These are phyloP conservation scores for Moricandia arvensis DNA, from an alignment of 345 rosid genomes.

Conservation along the genomic window DNA sequence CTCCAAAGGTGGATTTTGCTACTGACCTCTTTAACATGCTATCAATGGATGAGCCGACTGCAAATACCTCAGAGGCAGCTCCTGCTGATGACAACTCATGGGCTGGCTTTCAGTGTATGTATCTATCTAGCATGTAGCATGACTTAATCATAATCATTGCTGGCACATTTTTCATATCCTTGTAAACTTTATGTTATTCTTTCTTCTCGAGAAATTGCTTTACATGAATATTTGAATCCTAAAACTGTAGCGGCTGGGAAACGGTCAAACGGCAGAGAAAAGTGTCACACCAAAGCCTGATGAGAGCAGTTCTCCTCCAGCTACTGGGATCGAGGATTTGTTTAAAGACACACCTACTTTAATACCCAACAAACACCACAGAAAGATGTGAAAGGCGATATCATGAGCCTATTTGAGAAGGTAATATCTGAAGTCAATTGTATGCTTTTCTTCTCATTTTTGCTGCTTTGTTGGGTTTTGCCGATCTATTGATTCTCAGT, in stretches of 20 bases:
- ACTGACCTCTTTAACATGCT: too few relatives aligned
- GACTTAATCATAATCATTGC: neutral
- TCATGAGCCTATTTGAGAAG: constrained; percentile 99
- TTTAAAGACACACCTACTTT: too few relatives aligned
- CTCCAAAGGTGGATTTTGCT: too few relatives aligned
- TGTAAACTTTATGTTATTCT: neutral
- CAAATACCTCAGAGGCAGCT: too few relatives aligned
- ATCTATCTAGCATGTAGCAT: constrained; percentile 17
- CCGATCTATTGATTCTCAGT: neutral
- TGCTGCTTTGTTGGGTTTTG: neutral
- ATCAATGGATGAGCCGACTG: constrained; percentile 70
- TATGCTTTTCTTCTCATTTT: neutral
- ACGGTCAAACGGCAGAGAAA: too few relatives aligned
- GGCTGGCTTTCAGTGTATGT: constrained; percentile 96
- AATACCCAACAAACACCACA: too few relatives aligned
- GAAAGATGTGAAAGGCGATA: constrained; percentile 87
- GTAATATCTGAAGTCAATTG: constrained; percentile 37
- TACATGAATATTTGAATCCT: constrained; percentile 8
- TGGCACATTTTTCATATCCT: constrained; percentile 6
- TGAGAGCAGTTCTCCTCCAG: too few relatives aligned
- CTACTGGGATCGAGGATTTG: too few relatives aligned
- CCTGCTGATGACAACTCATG: too few relatives aligned
- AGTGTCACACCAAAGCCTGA: too few relatives aligned
- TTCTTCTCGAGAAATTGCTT: constrained; percentile 22
- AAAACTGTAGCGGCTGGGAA: constrained; percentile 60